These are phyloP conservation scores for Aspergillus diversus DNA, from an alignment of 495 filamentous ascomycete species.

Conservation along the genomic window DNA sequence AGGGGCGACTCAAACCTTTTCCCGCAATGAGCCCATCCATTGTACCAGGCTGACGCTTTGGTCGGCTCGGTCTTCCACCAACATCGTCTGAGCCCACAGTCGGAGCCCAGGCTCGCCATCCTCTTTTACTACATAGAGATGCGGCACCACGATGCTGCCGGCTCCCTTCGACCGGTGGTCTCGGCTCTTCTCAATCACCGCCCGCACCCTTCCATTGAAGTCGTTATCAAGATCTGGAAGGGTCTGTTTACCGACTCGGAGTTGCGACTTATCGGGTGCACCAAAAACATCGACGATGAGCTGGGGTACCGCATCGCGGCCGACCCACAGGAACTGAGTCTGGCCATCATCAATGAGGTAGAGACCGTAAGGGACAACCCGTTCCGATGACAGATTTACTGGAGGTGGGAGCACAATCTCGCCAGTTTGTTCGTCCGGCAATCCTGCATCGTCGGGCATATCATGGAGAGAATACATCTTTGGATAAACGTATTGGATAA, in stretches of 20 bases:
- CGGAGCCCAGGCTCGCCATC: conserved; percentile 95
- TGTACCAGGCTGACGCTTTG: conserved; percentile 89
- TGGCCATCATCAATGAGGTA: conserved; percentile 98
- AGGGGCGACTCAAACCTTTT: conserved; percentile 76
- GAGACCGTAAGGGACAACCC: conserved; percentile 88
- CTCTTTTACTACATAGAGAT: conserved; percentile 90
- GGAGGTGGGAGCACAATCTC: conserved; percentile 86
- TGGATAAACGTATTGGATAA: conserved; percentile 98
- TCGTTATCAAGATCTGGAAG: conserved; percentile 90
- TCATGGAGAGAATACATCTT: conserved; percentile 93
- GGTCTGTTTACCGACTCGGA: conserved; percentile 88
- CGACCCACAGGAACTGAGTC: conserved; percentile 97
- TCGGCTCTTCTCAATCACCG: conserved; percentile 86
- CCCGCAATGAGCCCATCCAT: conserved; percentile 89
- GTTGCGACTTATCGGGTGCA: conserved; percentile 71
- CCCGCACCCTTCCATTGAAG: conserved; percentile 91
- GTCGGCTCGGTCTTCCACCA: conserved; percentile 94
- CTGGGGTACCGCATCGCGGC: conserved; percentile 88
- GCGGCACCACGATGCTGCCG: conserved; percentile 88
- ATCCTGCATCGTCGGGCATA: conserved; percentile 93
- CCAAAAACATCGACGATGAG: conserved; percentile 90
- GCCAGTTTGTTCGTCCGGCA: conserved; percentile 81
- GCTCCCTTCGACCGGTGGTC: conserved; percentile 83
- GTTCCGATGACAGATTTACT: conserved; percentile 84
- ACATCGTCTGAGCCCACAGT: conserved; percentile 93